Conservation (phyloP, 768 basidiomycete genomes). For the Suillus subluteus region DNA sequence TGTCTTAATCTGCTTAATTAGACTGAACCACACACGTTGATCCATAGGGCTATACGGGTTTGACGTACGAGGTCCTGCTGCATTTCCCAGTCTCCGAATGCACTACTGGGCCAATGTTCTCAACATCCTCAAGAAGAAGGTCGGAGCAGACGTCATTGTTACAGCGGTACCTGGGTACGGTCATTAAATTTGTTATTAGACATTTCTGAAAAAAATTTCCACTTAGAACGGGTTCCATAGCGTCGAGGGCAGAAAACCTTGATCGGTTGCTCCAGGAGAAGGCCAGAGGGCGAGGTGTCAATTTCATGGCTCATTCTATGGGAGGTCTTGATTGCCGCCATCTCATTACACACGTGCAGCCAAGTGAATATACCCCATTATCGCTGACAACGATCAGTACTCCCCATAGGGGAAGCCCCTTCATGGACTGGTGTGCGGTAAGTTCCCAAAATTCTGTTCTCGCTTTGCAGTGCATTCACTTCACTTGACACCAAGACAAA, state of each 20-base stretch:
- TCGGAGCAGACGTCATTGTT: conserved; percentile 95
- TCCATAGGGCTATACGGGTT: conserved; percentile 88
- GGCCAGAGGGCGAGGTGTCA: conserved; percentile 78
- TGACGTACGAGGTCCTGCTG: conserved; percentile 82
- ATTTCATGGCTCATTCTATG: conserved; percentile 97
- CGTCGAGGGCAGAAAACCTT: conserved; percentile 76
- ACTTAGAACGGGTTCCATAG: conserved; percentile 84
- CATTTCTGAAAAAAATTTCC: background rate
- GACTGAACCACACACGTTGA: conserved; percentile 3
- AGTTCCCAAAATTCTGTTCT: conserved; percentile 34
- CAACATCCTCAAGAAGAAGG: conserved; percentile 71
- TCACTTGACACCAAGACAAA: conserved; percentile 59
- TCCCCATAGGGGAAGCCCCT: conserved; percentile 94
- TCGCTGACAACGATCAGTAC: conserved; percentile 90
- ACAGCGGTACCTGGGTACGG: conserved; percentile 90
- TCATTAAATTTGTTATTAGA: conserved; percentile 8
- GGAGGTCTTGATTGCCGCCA: conserved; percentile 95
- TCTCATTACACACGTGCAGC: conserved; percentile 84
- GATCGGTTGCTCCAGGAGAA: conserved; percentile 69
- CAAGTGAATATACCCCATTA: conserved; percentile 80
- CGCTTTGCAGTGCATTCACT: conserved; percentile 4
- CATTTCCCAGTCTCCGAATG: conserved; percentile 81
- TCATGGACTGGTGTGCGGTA: conserved; percentile 99
- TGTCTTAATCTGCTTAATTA: conserved; percentile 9
- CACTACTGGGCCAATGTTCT: conserved; percentile 96